Percentiles rank a stretch among this genome's conserved stretches.
Conservation (phyloP, 1,284 basidiomycete genomes). For the Papiliotrema nemorosa region DNA sequence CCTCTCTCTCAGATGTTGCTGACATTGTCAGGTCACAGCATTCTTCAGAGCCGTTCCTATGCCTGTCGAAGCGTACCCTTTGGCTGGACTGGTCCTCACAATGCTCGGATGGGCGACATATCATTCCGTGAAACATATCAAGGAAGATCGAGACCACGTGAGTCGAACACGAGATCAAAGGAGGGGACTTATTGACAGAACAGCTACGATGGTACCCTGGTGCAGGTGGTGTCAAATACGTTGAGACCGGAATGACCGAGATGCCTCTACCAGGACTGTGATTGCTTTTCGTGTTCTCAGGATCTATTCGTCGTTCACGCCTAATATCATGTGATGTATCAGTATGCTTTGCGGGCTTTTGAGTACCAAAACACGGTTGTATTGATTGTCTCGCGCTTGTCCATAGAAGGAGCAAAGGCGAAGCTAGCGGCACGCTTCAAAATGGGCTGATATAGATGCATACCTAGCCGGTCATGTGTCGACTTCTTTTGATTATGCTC, state of each 20-base stretch:
- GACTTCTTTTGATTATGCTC: too few relatives aligned
- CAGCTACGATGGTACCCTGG: constrained; percentile 6
- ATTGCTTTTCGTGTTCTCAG: too few relatives aligned
- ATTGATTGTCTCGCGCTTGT: too few relatives aligned
- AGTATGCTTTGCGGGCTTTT: too few relatives aligned
- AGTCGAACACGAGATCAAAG: not conserved
- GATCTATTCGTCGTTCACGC: too few relatives aligned
- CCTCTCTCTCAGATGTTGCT: not conserved
- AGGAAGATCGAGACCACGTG: constrained; percentile 20
- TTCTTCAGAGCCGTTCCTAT: constrained; percentile 19
- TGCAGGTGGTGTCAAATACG: constrained; percentile 3
- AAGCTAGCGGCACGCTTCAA: too few relatives aligned
- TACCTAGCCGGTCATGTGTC: too few relatives aligned
- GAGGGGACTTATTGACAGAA: not conserved
- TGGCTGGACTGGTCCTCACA: constrained; percentile 20
- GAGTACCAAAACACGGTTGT: too few relatives aligned
- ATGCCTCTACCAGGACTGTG: not conserved
- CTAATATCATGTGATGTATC: too few relatives aligned
- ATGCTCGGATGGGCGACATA: constrained; percentile 18
- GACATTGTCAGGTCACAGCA: not conserved
- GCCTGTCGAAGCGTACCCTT: constrained; percentile 22
- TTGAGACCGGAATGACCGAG: constrained; percentile 2
- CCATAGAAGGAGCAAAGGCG: too few relatives aligned
- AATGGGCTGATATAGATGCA: too few relatives aligned
- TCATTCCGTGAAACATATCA: constrained; percentile 14